Evolutionary conservation across 1,284 basidiomycete genomes (phyloP).

Genomic region (Marasmius fiardii): DNA sequence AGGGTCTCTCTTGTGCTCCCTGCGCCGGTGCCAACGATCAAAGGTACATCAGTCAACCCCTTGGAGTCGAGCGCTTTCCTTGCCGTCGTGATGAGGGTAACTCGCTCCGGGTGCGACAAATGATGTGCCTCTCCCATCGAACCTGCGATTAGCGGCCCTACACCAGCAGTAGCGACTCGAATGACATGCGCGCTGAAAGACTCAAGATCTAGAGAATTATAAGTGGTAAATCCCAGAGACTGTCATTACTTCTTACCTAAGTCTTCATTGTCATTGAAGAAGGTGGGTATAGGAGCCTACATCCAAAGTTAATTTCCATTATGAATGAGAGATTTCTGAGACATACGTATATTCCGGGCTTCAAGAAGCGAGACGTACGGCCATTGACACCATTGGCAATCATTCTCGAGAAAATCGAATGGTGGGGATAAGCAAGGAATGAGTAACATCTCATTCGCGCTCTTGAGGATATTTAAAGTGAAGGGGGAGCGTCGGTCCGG

Average conservation of each 20-base stretch:
- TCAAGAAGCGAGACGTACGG: conserved; percentile 48
- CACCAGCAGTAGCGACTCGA: conserved; percentile 67
- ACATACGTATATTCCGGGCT: conserved; percentile 63
- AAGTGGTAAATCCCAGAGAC: conserved; percentile 8
- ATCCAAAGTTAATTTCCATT: neutral
- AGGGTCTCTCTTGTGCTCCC: conserved; percentile 83
- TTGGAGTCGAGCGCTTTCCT: conserved; percentile 70
- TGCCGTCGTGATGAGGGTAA: conserved; percentile 65
- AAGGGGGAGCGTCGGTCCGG: neutral
- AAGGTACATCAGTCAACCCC: conserved; percentile 57
- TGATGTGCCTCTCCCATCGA: conserved; percentile 87
- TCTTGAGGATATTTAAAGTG: neutral
- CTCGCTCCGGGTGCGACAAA: conserved; percentile 72
- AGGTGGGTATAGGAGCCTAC: conserved; percentile 77
- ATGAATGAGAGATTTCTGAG: neutral
- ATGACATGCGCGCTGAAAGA: conserved; percentile 75
- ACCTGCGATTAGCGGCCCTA: conserved; percentile 75
- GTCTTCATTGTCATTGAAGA: conserved; percentile 79
- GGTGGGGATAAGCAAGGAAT: conserved; percentile 3
- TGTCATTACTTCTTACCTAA: conserved; percentile 49
- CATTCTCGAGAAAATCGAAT: conserved; percentile 25
- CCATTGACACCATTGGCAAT: conserved; percentile 30
- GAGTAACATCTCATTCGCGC: neutral
- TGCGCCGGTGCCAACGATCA: conserved; percentile 81
- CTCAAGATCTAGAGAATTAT: conserved; percentile 54